A percentile compares a stretch with the other conserved stretches of the same genome.
These are phyloP conservation scores for Apostasia ramifera DNA, from an alignment of 106 monocot genomes.

Conservation along the genomic window DNA sequence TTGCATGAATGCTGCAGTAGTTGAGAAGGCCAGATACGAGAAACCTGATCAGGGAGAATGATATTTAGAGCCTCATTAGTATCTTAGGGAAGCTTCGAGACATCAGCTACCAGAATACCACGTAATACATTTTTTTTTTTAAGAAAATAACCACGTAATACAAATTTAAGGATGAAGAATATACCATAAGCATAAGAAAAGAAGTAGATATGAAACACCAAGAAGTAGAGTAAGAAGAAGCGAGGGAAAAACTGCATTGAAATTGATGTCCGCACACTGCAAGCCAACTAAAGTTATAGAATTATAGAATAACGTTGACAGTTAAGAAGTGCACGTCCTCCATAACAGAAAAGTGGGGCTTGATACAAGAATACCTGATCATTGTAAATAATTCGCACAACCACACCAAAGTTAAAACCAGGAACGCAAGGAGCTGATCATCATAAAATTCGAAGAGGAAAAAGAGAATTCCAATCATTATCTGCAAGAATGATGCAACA, in stretches of 20 bases:
- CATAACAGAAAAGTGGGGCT: too few relatives aligned
- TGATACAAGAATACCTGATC: conserved; percentile 60
- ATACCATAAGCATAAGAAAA: conserved; percentile 97
- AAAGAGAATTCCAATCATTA: conserved; percentile 97
- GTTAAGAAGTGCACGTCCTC: too few relatives aligned
- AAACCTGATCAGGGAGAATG: conserved; percentile 42
- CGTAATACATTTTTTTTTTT: neutral
- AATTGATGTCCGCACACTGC: conserved; percentile 94
- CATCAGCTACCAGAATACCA: neutral
- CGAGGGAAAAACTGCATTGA: conserved; percentile 99
- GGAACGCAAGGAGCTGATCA: conserved; percentile 94
- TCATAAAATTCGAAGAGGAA: conserved; percentile 99
- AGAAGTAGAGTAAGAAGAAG: conserved; percentile 93
- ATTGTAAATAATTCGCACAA: conserved; percentile 96
- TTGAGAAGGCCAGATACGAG: conserved; percentile 91
- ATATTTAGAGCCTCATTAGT: neutral
- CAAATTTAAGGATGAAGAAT: neutral
- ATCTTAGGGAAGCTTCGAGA: neutral
- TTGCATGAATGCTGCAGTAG: conserved; percentile 98
- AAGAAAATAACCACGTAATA: neutral
- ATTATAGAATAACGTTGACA: neutral
- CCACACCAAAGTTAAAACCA: conserved; percentile 97
- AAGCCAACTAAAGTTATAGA: conserved; percentile 20
- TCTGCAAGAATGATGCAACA: conserved; percentile 42
- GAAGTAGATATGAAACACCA: conserved; percentile 96